Conservation (phyloP, 192 early-diverging fungal species). For the Linnemannia schmuckeri region DNA sequence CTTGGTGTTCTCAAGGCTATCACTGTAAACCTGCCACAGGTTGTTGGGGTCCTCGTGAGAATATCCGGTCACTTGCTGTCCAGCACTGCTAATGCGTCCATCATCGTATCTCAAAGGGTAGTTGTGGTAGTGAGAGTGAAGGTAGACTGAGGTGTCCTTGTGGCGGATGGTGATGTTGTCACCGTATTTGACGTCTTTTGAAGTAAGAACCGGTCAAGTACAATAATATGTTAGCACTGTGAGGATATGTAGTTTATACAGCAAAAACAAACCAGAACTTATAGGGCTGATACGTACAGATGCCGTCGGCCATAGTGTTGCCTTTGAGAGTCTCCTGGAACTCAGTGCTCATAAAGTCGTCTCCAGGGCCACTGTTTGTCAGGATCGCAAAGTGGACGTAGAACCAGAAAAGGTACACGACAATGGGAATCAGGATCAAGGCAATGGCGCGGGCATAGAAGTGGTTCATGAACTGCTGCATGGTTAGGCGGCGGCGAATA, state of each 20-base stretch:
- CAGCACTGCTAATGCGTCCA: conserved; percentile 84
- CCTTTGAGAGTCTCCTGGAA: conserved; percentile 91
- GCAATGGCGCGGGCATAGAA: conserved; percentile 87
- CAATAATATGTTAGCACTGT: neutral
- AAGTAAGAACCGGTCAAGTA: neutral
- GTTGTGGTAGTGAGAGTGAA: conserved; percentile 82
- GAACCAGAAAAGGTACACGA: conserved; percentile 89
- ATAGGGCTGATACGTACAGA: conserved; percentile 42
- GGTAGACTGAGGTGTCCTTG: conserved; percentile 76
- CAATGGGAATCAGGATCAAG: conserved; percentile 85
- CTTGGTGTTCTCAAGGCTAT: conserved; percentile 57
- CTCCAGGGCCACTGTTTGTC: conserved; percentile 87
- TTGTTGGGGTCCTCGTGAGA: conserved; percentile 80
- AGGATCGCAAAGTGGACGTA: conserved; percentile 93
- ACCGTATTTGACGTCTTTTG: conserved; percentile 81
- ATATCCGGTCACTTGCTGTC: conserved; percentile 94
- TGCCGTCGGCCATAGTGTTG: conserved; percentile 76
- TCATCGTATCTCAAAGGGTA: conserved; percentile 96
- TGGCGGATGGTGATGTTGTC: conserved; percentile 87
- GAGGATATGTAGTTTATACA: neutral
- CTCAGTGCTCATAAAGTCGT: conserved; percentile 90
- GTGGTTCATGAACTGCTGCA: conserved; percentile 80
- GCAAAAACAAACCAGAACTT: no score
- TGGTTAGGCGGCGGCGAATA: conserved; percentile 78
- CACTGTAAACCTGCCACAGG: conserved; percentile 67